Evolutionary conservation across 345 rosid genomes (phyloP).

Genomic region (Abelmoschus esculentus): DNA sequence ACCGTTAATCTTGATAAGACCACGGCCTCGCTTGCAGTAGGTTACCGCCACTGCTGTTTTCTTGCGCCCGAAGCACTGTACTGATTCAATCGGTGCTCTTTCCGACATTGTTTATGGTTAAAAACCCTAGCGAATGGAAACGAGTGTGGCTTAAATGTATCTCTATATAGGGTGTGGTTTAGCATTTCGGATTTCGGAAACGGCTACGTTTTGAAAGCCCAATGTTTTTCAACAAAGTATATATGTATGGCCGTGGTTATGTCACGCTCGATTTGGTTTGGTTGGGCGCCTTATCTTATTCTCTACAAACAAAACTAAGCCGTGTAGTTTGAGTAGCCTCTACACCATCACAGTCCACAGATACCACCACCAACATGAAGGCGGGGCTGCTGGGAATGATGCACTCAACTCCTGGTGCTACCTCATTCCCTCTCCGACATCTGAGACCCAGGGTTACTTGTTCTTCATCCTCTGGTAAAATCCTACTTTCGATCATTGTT

Average conservation of each 20-base stretch:
- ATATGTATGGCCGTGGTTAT: constrained; percentile 13
- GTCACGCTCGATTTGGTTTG: not conserved
- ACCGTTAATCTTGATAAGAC: constrained; percentile 73
- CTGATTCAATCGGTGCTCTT: constrained; percentile 29
- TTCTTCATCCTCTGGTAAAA: constrained; percentile 45
- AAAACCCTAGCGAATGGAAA: not conserved
- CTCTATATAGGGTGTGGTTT: not conserved
- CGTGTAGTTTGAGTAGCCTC: not conserved
- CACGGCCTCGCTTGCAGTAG: constrained; percentile 63
- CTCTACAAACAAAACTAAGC: not conserved
- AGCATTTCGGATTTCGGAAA: not conserved
- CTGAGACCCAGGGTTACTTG: constrained; percentile 32
- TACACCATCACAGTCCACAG: not conserved
- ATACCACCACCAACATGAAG: constrained; percentile 17
- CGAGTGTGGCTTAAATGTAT: not conserved
- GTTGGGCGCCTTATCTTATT: constrained; percentile 19
- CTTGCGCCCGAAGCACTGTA: constrained; percentile 79
- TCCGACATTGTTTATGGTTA: not conserved
- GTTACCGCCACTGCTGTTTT: constrained; percentile 75
- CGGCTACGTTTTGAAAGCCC: not conserved
- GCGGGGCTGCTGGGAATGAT: constrained; percentile 27
- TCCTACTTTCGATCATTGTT: not conserved
- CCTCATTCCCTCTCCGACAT: constrained; percentile 31
- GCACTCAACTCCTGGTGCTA: constrained; percentile 31
- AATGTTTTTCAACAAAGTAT: not conserved